phyloP scores from a whole-genome alignment of 257 asterid genomes.

The Solanum medicagineum region DNA sequence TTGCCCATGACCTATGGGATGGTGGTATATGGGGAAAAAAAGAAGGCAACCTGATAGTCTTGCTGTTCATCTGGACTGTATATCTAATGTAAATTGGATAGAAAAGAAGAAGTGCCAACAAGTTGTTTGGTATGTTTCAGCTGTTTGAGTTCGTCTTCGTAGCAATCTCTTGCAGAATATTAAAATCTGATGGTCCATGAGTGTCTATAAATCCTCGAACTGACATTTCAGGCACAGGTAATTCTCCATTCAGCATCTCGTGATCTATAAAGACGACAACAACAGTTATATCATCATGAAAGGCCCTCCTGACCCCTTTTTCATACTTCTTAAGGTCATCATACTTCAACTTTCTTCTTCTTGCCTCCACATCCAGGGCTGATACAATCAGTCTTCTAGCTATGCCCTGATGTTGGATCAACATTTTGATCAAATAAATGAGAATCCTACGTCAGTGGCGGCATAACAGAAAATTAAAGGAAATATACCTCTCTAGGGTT shows the following conservation, averaged over 20 bases:
- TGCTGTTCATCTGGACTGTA: neutral
- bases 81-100: neutral
- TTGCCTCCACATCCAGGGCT: constrained; percentile 39
- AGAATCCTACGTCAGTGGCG: neutral
- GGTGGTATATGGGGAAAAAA: neutral
- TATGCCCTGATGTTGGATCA: constrained; percentile 35
- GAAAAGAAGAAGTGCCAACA: neutral
- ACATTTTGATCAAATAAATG: neutral
- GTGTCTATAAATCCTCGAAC: constrained; percentile 44
- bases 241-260: constrained; percentile 18
- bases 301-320: constrained; percentile 34
- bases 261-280: constrained; percentile 56
- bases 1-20: neutral
- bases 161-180: constrained; percentile 13
- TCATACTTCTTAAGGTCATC: constrained; percentile 32
- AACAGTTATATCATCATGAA: constrained; percentile 69
- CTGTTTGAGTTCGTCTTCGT: neutral
- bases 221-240: constrained; percentile 26
- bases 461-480: neutral
- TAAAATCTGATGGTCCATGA: constrained; percentile 38
- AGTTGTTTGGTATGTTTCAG: neutral
- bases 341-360: constrained; percentile 26
- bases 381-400: constrained; percentile 52
- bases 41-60: neutral
- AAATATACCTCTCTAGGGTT: constrained; percentile 57